Base-by-base conservation (phyloP, 345 rosid genomes). In the Xanthoceras sorbifolium region DNA sequence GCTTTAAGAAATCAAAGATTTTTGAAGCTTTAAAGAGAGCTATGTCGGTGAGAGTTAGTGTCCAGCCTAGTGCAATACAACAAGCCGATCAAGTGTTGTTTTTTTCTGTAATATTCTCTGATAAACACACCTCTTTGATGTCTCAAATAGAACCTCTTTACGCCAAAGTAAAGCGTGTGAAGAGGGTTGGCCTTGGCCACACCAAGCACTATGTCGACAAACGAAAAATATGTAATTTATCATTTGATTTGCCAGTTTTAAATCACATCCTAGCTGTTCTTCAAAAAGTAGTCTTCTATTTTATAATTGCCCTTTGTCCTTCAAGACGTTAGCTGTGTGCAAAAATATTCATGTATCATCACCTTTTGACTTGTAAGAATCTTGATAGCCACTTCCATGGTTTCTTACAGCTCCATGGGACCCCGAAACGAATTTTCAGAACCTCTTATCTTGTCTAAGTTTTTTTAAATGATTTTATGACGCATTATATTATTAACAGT, bases 51-150 rank as follows among this genome's bases (percentile, higher is more conserved):
- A n/a, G n/a, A n/a, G n/a, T n/a, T n/a, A n/a, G n/a, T n/a, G n/a
- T n/a, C n/a, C n/a, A n/a, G n/a, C n/a, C n/a, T n/a, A n/a, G n/a
- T n/a, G n/a, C n/a, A n/a, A n/a, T n/a, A n/a, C n/a, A n/a, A n/a
- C n/a, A n/a, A n/a, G n/a, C n/a, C 18, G 63, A 9, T 28, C n/a
- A 29, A 32, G 28, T 81, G 77, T 80, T 74, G 46, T 57, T 75
- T 70, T 85, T 36, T 75, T 61, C 74, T 40, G 82, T 77, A 38
- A 69, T 82, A 82, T 81, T 83, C 81, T 67, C 82, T 76, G 68
- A 57, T 59, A 54, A 18, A 6, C 44, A 67, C 65, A 29, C 68
- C 57, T 77, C 72, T 22, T 64, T 57, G 70, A 74, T 62, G 66
- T 17, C 14, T 4, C 34, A 55, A 12, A 73, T 12, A 55, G 26